Evolutionary conservation across 78 protist species (phyloP), one percentile per base, ranked within the genome.

Genomic region (Dictyostelium purpureum): DNA sequence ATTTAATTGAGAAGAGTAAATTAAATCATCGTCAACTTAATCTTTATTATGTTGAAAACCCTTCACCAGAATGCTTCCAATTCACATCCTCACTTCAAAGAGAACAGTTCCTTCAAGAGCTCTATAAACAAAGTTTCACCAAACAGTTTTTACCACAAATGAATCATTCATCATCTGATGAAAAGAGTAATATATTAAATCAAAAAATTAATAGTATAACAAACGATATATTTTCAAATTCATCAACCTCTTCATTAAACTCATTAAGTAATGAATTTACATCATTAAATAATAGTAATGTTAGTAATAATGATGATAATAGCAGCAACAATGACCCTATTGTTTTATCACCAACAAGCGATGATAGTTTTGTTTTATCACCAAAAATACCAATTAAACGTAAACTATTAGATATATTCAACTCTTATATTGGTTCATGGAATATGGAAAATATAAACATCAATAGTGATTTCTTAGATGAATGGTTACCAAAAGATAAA

Each of bases 381-480:
- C 74, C 88, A 47, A 49, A 54, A 66, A 6, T 35, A 59, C 92
- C 54, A 70, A 65, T 35, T 31, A 85, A 26, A 73, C 61, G 73
- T 43, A 85, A 63, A 85, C 21, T 85, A 38, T 49, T 85, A 19
- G 92, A 73, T 56, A 61, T 59, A 40, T 73, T 85, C 56, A 77
- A 85, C 59, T 33, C 42, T 37, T 85, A 71, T 47, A 61, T 85
- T 85, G 92, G 92, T 1, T 85, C 92, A 43, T 85, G 92, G 92
- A 85, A 85, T 61, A 85, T 85, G 92, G 92, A 85, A 26, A 85
- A 85, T 73, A 74, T 85, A 19, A 73, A 66, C 5, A 73, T 85
- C 19, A 85, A 61, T 74, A n/a, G 56, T 38, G 67, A 47, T 2
- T 38, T 73, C 19, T 12, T 85, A 1, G 67, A 71, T 26, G 82